Evolutionary conservation across 2,329 filamentous ascomycete genomes (phyloP).

Genomic region (Fusarium phyllophilum): DNA sequence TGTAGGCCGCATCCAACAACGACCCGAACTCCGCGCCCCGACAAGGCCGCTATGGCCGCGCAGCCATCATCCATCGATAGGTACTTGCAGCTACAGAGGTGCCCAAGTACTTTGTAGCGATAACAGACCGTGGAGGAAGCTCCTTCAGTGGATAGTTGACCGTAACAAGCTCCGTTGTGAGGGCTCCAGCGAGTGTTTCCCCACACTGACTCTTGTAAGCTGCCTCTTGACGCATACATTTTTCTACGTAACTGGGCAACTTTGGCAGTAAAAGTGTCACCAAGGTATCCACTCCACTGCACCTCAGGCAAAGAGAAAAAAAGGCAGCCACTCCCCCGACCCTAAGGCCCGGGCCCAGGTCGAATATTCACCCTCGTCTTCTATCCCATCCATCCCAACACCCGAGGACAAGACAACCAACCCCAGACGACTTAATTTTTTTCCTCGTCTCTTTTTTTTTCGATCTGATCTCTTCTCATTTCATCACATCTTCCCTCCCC

Average conservation of each 20-base stretch:
- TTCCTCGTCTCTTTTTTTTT: conserved; percentile 1
- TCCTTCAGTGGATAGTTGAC: conserved; percentile 10
- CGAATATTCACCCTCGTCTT: conserved; percentile 40
- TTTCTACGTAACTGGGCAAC: conserved; percentile 7
- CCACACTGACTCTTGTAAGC: conserved; percentile 30
- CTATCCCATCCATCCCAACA: conserved; percentile 29
- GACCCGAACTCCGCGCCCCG: conserved; percentile 36
- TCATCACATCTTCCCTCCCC: conserved; percentile 22
- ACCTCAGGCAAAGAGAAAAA: conserved; percentile 46
- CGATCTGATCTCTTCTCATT: conserved; percentile 37
- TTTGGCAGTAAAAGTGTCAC: neutral
- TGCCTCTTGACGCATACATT: conserved; percentile 34
- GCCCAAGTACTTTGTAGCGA: conserved; percentile 16
- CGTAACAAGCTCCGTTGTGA: conserved; percentile 10
- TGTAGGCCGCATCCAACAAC: conserved; percentile 23
- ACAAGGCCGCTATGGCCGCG: conserved; percentile 29
- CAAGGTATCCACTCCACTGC: conserved; percentile 32
- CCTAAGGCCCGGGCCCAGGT: conserved; percentile 34
- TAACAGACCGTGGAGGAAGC: conserved; percentile 18
- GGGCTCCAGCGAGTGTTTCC: conserved; percentile 27
- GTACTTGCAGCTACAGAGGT: neutral
- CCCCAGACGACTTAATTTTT: conserved; percentile 44
- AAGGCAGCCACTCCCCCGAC: conserved; percentile 44
- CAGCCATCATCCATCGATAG: conserved; percentile 31
- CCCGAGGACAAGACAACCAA: conserved; percentile 35